Conservation (phyloP, 2,329 filamentous ascomycete species). For the Hymenoscyphus albidus region DNA sequence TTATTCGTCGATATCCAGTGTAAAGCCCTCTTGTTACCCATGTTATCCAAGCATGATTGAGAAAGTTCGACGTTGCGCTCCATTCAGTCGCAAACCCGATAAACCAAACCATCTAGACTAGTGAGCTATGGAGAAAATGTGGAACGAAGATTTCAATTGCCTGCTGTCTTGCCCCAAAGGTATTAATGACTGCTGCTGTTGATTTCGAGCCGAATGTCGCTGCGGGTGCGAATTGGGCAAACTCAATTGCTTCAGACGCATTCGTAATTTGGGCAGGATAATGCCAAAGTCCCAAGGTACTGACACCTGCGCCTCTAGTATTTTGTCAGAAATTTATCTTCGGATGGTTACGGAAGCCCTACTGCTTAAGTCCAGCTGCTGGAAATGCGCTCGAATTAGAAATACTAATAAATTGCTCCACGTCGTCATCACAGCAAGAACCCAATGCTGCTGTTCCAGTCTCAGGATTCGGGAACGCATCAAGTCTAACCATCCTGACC, state of each 20-base stretch:
- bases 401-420: slow-evolving; percentile 51
- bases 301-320: slow-evolving; percentile 41
- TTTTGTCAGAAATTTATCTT: not conserved
- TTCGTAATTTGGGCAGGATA: slow-evolving; percentile 55
- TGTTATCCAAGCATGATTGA: slow-evolving; percentile 60
- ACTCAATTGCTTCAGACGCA: slow-evolving; percentile 47
- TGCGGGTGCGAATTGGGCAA: slow-evolving; percentile 50
- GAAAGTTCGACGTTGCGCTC: slow-evolving; percentile 49
- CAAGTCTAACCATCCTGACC: slow-evolving; percentile 57
- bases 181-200: slow-evolving; percentile 57
- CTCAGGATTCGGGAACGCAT: slow-evolving; percentile 50
- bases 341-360: slow-evolving; percentile 11
- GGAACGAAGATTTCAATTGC: slow-evolving; percentile 8
- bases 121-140: not conserved
- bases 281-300: slow-evolving; percentile 52
- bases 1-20: slow-evolving; percentile 28
- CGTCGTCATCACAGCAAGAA: slow-evolving; percentile 46
- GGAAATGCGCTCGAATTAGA: slow-evolving; percentile 51
- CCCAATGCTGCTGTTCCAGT: slow-evolving; percentile 39
- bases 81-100: slow-evolving; percentile 45
- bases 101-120: slow-evolving; percentile 54
- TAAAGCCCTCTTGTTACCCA: slow-evolving; percentile 58
- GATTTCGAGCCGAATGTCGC: slow-evolving; percentile 38
- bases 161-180: slow-evolving; percentile 52
- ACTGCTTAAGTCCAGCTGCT: slow-evolving; percentile 50